A percentile compares a stretch with the other conserved stretches of the same genome.
phyloP scores from a whole-genome alignment of 2,329 filamentous ascomycete genomes.

The Phyllachora maydis region DNA sequence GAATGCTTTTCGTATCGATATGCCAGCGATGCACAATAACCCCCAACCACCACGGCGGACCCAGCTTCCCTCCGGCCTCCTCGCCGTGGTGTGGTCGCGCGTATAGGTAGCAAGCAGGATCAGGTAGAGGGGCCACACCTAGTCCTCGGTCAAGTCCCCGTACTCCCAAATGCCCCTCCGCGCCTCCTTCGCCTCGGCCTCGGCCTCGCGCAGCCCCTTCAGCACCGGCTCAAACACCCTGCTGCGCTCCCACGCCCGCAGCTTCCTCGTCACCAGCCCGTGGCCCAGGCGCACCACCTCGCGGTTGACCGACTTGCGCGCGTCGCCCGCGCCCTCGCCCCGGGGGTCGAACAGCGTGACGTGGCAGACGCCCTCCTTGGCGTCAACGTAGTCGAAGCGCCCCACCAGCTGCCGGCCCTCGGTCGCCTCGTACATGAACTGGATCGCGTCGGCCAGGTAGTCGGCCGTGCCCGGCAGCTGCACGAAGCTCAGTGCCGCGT shows the following conservation, averaged over 20 bases:
- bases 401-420: constrained; percentile 64
- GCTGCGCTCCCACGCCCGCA: constrained; percentile 75
- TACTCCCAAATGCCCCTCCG: constrained; percentile 95
- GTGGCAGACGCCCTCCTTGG: constrained; percentile 62
- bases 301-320: constrained; percentile 61
- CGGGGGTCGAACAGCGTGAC: constrained; percentile 75
- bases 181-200: constrained; percentile 59
- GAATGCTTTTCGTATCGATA: too few species aligned
- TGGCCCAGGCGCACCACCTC: constrained; percentile 68
- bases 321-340: constrained; percentile 24
- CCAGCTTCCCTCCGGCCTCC: constrained; percentile 3
- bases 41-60: neutral
- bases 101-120: too few species aligned
- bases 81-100: too few species aligned
- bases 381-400: constrained; percentile 68
- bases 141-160: constrained; percentile 85
- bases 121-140: too few species aligned
- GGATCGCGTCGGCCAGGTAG: constrained; percentile 65
- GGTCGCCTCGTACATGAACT: constrained; percentile 54
- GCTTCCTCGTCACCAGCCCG: constrained; percentile 79
- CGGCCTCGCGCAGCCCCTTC: constrained; percentile 48
- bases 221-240: constrained; percentile 49
- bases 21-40: too few species aligned
- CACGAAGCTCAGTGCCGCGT: constrained; percentile 72
- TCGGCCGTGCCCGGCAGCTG: constrained; percentile 69